Conservation (phyloP, 78 protist species). For the Dictyostelium capitatum region DNA sequence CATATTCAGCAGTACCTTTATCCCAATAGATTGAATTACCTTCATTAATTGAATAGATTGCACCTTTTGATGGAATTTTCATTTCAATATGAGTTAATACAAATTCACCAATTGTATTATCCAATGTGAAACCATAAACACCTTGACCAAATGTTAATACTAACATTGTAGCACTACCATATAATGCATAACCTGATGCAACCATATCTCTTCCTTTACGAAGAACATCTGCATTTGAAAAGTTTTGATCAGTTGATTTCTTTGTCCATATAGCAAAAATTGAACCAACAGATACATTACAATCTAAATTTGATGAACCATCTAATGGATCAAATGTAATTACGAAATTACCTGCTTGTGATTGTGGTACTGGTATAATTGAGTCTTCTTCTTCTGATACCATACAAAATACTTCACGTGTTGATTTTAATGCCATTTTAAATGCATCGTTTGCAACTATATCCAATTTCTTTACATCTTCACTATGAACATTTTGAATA, state of each 20-base stretch:
- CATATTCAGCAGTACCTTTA: constrained; percentile 34
- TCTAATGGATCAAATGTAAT: constrained; percentile 93
- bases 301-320: constrained; percentile 88
- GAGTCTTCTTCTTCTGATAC: constrained; percentile 80
- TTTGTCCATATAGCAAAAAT: constrained; percentile 92
- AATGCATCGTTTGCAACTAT: constrained; percentile 83
- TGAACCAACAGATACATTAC: constrained; percentile 91
- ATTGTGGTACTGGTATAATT: constrained; percentile 55
- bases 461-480: constrained; percentile 84
- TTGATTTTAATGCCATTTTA: constrained; percentile 56
- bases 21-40: constrained; percentile 92
- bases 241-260: constrained; percentile 18
- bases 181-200: constrained; percentile 89
- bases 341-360: constrained; percentile 54
- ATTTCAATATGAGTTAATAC: constrained; percentile 89
- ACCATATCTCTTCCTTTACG: constrained; percentile 82
- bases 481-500: constrained; percentile 76
- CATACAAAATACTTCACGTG: constrained; percentile 77
- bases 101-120: constrained; percentile 91
- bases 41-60: constrained; percentile 96
- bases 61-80: constrained; percentile 62
- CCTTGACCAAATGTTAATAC: constrained; percentile 83
- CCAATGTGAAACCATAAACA: constrained; percentile 83
- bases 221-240: constrained; percentile 48
- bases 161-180: constrained; percentile 89